These are phyloP conservation scores for Pseudovirgaria hyperparasitica DNA, from an alignment of 2,329 filamentous ascomycete species.

Conservation along the genomic window DNA sequence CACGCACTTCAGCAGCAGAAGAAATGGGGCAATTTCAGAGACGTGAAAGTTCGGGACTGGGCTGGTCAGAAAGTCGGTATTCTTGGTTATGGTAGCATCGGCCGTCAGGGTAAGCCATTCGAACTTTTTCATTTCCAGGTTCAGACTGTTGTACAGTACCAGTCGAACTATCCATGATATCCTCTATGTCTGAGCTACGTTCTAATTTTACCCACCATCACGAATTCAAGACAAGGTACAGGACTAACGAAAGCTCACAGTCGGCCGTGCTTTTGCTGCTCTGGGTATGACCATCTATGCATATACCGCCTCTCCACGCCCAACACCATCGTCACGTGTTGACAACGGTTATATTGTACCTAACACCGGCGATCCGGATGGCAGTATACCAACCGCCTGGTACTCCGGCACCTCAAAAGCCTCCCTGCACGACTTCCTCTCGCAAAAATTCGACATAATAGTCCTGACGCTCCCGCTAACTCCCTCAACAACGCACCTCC, in stretches of 20 bases:
- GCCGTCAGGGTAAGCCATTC: conserved; percentile 42
- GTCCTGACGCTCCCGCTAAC: conserved; percentile 42
- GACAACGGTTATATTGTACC: conserved; percentile 57
- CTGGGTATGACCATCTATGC: conserved; percentile 63
- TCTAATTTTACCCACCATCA: no score
- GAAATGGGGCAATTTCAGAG: conserved; percentile 32
- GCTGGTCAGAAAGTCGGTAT: conserved; percentile 48
- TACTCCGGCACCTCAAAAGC: conserved; percentile 41
- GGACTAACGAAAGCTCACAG: no score
- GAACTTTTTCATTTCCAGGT: no score
- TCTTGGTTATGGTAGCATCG: conserved; percentile 50
- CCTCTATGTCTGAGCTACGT: no score
- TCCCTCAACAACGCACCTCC: conserved; percentile 27
- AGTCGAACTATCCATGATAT: no score
- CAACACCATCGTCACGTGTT: conserved; percentile 49
- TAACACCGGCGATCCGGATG: conserved; percentile 49
- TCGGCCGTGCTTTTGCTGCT: conserved; percentile 45
- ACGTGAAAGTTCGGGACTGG: conserved; percentile 35
- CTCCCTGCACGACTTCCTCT: conserved; percentile 40
- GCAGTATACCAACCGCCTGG: conserved; percentile 42
- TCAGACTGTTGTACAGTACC: no score
- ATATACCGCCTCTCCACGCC: conserved; percentile 59
- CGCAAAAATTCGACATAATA: conserved; percentile 43
- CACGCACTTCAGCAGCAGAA: conserved; percentile 46
- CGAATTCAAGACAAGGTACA: no score